Evolutionary conservation across 148 eudicot species (phyloP).

Genomic region (Rhododendron ovatum): DNA sequence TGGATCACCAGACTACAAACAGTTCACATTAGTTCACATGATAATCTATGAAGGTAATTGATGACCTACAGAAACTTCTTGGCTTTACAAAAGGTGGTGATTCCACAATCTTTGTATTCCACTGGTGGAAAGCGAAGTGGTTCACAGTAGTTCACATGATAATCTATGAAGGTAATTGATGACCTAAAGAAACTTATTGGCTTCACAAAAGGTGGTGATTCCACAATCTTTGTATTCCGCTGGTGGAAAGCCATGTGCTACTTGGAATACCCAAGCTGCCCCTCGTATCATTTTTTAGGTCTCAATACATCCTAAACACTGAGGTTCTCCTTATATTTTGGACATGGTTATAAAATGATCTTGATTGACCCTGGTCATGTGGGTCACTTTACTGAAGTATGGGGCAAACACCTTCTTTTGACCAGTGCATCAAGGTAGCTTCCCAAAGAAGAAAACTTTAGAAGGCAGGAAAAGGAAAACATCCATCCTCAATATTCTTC

Average conservation of each 20-base stretch:
- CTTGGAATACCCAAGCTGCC: neutral
- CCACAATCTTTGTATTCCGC: neutral
- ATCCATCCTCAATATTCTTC: neutral
- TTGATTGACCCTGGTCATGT: neutral
- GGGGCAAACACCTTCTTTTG: neutral
- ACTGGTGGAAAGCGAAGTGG: no score
- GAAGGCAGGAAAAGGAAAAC: neutral
- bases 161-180: neutral
- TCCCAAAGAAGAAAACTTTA: neutral
- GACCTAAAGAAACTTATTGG: neutral
- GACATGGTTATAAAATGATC: neutral
- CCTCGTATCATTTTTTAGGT: neutral
- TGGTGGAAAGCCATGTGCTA: neutral
- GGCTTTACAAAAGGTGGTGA: slow-evolving; percentile 3
- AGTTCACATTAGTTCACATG: neutral
- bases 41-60: neutral
- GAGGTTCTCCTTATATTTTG: neutral
- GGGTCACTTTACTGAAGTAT: neutral
- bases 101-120: neutral
- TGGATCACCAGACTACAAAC: neutral
- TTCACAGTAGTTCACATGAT: neutral
- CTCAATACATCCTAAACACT: neutral
- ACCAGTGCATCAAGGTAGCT: neutral
- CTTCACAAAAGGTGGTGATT: slow-evolving; percentile 1
- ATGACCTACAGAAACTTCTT: neutral